phyloP scores from a whole-genome alignment of 768 basidiomycete genomes.

The Termitomyces sp. region DNA sequence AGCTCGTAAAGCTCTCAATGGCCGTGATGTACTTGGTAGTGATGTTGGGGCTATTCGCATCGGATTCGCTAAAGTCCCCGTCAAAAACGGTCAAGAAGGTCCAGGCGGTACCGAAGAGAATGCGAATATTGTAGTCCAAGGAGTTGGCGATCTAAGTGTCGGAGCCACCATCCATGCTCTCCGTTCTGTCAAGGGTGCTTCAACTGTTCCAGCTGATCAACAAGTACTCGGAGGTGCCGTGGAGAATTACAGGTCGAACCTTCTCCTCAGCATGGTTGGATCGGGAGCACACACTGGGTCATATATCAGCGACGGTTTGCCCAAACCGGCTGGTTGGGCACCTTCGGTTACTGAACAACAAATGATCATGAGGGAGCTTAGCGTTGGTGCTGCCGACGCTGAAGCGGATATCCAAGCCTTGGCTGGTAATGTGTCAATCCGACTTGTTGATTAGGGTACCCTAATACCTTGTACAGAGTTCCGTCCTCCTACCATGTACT shows the following conservation, averaged over 20 bases:
- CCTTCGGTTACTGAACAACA: slow-evolving; percentile 89
- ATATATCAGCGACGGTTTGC: slow-evolving; percentile 47
- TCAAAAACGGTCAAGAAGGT: slow-evolving; percentile 76
- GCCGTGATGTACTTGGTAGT: slow-evolving; percentile 91
- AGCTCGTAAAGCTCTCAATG: slow-evolving; percentile 92
- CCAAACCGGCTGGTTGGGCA: slow-evolving; percentile 62
- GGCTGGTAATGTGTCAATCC: slow-evolving; percentile 55
- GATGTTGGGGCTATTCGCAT: slow-evolving; percentile 97
- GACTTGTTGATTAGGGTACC: neutral
- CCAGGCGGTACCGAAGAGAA: slow-evolving; percentile 56
- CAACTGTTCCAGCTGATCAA: slow-evolving; percentile 87
- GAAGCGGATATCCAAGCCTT: slow-evolving; percentile 84
- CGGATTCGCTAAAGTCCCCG: slow-evolving; percentile 94
- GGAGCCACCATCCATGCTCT: slow-evolving; percentile 87
- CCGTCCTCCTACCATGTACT: slow-evolving; percentile 92
- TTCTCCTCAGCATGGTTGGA: slow-evolving; percentile 84
- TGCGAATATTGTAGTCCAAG: slow-evolving; percentile 64
- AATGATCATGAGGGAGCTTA: slow-evolving; percentile 93
- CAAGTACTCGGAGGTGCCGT: slow-evolving; percentile 88
- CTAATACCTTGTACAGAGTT: slow-evolving; percentile 56
- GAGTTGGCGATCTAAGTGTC: slow-evolving; percentile 79
- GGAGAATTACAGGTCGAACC: slow-evolving; percentile 92
- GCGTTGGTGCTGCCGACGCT: slow-evolving; percentile 67
- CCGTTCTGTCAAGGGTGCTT: slow-evolving; percentile 85
- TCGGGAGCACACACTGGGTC: slow-evolving; percentile 63